Evolutionary conservation across 169 alveolate genomes (phyloP), one percentile per base, ranked within the genome.

Genomic region (Amoebophrya sp.): DNA sequence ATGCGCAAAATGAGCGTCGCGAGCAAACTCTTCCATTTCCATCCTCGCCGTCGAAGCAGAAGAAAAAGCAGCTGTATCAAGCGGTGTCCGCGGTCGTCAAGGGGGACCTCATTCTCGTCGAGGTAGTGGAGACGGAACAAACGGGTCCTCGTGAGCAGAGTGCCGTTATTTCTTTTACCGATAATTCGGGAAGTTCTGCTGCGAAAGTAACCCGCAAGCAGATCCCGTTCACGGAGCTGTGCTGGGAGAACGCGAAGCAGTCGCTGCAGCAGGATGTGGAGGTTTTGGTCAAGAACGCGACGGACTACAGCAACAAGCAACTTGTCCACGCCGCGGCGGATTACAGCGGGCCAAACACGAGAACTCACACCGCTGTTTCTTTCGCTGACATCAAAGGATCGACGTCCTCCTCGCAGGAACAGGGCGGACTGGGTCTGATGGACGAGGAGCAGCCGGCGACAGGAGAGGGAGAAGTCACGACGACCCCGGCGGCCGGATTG

Each of bases 201-300:
- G n/a, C n/a, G n/a, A n/a, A n/a, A n/a, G n/a, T n/a, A n/a, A n/a
- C n/a, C n/a, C n/a, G n/a, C n/a, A n/a, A n/a, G n/a, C n/a, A n/a
- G n/a, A n/a, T 66, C 32, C 83, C 83, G 38, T 66, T 12, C 83
- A 66, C 83, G 83, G 83, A 66, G 35, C 35, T 66, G 83, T 25
- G 83, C 83, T 66, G 83, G 83, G 83, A 66, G 83, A 66, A 66
- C 83, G 83, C 83, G 29, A 2, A 2, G 83, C 2, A 0, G 83
- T 25, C 39, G 29, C 83, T 66, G 83, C 1, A 66, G 18, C 83
- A 66, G 35, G 83, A 66, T 25, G 83, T 66, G 77, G 91, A 89
- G 25, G 91, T 89, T 25, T 54, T 89, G 77, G 55, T 53, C 40
- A 40, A 47, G 77, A 40, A 89, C n/a, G 91, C 91, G 23, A 89